Evolutionary conservation across 2,329 filamentous ascomycete species (phyloP), one percentile per base, ranked within the genome.

Genomic region (Thelonectria olida): DNA sequence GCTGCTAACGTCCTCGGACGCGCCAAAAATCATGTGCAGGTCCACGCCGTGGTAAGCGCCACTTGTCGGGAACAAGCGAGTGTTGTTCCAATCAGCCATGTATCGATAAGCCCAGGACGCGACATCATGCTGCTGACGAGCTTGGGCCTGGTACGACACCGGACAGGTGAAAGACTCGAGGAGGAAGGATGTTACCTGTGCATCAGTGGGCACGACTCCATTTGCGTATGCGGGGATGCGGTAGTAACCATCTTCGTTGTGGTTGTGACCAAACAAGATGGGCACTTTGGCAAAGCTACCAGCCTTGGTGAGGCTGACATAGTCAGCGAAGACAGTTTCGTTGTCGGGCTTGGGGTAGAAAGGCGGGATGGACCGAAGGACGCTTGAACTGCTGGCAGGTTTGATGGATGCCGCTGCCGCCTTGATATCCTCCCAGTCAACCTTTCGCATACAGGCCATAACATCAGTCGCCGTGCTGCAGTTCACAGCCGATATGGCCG

Each of bases 1-100:
- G 2, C 78, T 80, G 48, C 76, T 80, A 39, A 81, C 75, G 20
- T 76, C 74, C 3, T 57, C 72, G 1, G 76, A 77, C 2, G 73
- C 78, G 1, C 80, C 80, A 58, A 83, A 82, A 15, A 83, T 70
- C 77, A 83, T 82, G 58, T 81, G 77, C 52, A 84, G 52, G 28
- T 84, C 82, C 1, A 76, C 75, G 0, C 80, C 83, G 50, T 85
- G 83, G 62, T 84, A 85, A 0, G 81, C 80, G 4, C 81, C 80
- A 39, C 80, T 82, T 5, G 73, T 76, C 0, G 76, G 74, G 54
- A 80, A 82, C 22, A 85, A 71, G 0, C 80, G 74, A 1, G 80
- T 79, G 58, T 83, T 85, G 27, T 79, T 64, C 80, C 81, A 85
- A 64, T 84, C 81, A 19, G 77, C 82, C 50, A 81, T 75, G 66